A percentile compares a stretch with the other conserved stretches of the same genome.
Evolutionary conservation across 1,139 yeast species (phyloP).

Genomic region (Geotrichum restrictum): DNA sequence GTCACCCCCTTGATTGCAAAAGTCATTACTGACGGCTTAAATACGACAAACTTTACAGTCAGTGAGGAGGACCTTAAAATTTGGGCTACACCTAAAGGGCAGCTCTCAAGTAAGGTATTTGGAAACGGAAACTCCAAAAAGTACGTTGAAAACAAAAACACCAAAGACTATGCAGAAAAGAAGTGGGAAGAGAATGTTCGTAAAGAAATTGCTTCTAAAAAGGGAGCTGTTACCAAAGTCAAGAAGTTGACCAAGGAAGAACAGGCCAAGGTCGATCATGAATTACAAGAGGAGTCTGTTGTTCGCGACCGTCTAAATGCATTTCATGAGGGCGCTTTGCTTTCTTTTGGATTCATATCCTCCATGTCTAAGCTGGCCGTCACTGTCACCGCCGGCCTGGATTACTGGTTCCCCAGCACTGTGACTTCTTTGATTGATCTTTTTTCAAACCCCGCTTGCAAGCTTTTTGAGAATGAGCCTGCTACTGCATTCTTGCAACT

Average conservation of each 20-base stretch:
- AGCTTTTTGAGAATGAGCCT: constrained; percentile 34
- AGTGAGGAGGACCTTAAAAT: constrained; percentile 51
- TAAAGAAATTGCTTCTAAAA: constrained; percentile 62
- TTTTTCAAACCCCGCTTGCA: constrained; percentile 40
- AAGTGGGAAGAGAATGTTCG: constrained; percentile 88
- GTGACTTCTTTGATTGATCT: constrained; percentile 44
- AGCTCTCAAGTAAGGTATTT: constrained; percentile 63
- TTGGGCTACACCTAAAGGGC: constrained; percentile 67
- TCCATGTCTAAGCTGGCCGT: constrained; percentile 51
- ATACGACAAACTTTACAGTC: constrained; percentile 33
- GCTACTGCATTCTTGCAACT: constrained; percentile 35
- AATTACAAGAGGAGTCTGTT: constrained; percentile 55
- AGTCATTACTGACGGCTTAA: constrained; percentile 40
- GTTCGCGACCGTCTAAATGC: constrained; percentile 49
- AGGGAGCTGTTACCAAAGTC: constrained; percentile 29
- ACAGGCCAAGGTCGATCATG: constrained; percentile 55
- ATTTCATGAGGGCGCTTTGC: constrained; percentile 42
- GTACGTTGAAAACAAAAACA: constrained; percentile 52
- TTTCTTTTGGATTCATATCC: constrained; percentile 52
- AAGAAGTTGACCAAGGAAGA: constrained; percentile 77
- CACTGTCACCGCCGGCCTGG: constrained; percentile 63
- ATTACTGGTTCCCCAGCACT: constrained; percentile 68
- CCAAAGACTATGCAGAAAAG: constrained; percentile 77
- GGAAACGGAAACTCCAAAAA: constrained; percentile 31
- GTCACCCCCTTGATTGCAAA: constrained; percentile 52